Conservation (phyloP, 2,329 filamentous ascomycete species). For the Rutstroemia sp. region DNA sequence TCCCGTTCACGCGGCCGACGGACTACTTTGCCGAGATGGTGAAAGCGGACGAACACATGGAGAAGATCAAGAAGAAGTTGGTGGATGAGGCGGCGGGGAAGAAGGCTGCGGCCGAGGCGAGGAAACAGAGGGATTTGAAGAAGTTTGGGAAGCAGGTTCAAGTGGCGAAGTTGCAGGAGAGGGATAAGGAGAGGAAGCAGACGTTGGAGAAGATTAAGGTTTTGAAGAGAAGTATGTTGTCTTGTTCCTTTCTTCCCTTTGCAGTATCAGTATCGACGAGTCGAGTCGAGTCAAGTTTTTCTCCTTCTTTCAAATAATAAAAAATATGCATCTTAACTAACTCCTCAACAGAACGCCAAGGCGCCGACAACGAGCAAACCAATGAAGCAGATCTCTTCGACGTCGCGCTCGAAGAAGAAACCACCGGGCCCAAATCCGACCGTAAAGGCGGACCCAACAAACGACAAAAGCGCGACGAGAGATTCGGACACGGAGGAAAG, state of each 20-base stretch:
- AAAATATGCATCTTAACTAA: background rate
- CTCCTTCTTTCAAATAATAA: background rate
- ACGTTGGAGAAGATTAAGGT: constrained; percentile 93
- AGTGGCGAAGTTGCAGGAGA: constrained; percentile 90
- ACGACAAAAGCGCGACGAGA: constrained; percentile 88
- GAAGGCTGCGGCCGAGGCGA: constrained; percentile 85
- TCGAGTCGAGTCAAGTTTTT: constrained; percentile 18
- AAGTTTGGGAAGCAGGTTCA: constrained; percentile 99
- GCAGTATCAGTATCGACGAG: too few relatives aligned
- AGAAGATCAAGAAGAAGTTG: constrained; percentile 87
- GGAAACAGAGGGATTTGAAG: constrained; percentile 89
- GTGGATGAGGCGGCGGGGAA: constrained; percentile 86
- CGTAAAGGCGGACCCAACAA: constrained; percentile 50
- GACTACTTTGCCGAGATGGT: constrained; percentile 99
- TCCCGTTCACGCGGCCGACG: constrained; percentile 78
- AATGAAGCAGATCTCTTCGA: constrained; percentile 88
- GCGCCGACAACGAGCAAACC: constrained; percentile 47
- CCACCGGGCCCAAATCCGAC: constrained; percentile 14
- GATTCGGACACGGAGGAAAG: constrained; percentile 94
- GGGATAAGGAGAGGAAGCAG: constrained; percentile 84
- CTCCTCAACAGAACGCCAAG: constrained; percentile 65
- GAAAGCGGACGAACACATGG: constrained; percentile 98
- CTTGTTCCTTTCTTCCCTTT: background rate
- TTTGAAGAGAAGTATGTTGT: constrained; percentile 85
- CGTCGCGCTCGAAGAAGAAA: constrained; percentile 63